These are phyloP conservation scores for Ophiostoma ulmi DNA, from an alignment of 2,329 filamentous ascomycete species.

Conservation along the genomic window DNA sequence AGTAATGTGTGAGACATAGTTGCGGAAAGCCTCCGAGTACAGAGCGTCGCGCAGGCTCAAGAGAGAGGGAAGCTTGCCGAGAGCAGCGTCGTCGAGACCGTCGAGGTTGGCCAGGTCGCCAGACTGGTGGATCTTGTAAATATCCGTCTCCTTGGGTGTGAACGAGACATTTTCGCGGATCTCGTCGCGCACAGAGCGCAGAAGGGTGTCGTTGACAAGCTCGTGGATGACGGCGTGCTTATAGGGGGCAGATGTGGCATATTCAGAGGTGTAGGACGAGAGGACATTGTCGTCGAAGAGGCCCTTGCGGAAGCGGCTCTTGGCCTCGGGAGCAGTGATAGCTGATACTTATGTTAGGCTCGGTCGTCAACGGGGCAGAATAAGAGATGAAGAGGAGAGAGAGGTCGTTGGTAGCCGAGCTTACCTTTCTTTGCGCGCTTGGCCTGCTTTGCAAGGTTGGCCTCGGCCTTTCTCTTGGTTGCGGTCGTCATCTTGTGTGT, in stretches of 20 bases:
- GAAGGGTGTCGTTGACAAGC: conserved; percentile 72
- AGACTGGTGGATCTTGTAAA: conserved; percentile 99
- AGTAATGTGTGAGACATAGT: conserved; percentile 83
- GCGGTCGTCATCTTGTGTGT: conserved; percentile 14
- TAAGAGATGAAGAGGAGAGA: not conserved
- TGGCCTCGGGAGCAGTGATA: conserved; percentile 38
- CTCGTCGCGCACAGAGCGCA: conserved; percentile 82
- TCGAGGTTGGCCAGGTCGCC: conserved; percentile 96
- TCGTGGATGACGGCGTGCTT: conserved; percentile 85
- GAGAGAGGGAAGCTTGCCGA: conserved; percentile 83
- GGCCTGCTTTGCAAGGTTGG: conserved; percentile 40
- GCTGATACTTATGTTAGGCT: not conserved
- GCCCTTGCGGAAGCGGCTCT: conserved; percentile 58
- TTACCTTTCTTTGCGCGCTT: conserved; percentile 50
- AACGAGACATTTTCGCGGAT: conserved; percentile 89
- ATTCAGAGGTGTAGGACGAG: conserved; percentile 55
- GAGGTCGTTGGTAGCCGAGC: conserved; percentile 24
- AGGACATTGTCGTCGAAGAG: conserved; percentile 59
- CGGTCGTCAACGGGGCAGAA: too few species aligned
- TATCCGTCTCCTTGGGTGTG: conserved; percentile 97
- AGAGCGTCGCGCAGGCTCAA: conserved; percentile 87
- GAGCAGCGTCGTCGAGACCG: conserved; percentile 79
- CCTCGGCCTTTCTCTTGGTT: conserved; percentile 42
- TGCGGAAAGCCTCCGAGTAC: conserved; percentile 83
- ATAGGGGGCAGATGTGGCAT: conserved; percentile 66